Evolutionary conservation across 2,329 filamentous ascomycete species (phyloP).

Genomic region (Podosphaera aphanis): DNA sequence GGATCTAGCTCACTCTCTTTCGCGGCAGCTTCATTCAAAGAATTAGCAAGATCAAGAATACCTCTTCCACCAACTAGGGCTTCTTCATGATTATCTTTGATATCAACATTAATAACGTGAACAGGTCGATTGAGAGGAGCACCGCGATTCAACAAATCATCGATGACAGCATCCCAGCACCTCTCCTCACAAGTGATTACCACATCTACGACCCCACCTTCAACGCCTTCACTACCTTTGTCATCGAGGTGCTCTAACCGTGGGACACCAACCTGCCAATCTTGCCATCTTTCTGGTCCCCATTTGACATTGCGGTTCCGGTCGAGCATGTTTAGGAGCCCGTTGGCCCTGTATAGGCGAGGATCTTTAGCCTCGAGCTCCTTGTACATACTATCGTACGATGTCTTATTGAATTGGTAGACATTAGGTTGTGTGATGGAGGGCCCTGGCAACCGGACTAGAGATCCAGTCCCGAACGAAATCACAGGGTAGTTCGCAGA

Average conservation of each 20-base stretch:
- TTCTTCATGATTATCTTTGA: conserved; percentile 95
- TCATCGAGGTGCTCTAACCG: conserved; percentile 54
- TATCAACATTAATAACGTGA: conserved; percentile 95
- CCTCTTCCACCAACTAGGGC: conserved; percentile 73
- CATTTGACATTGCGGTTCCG: conserved; percentile 82
- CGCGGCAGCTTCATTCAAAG: conserved; percentile 55
- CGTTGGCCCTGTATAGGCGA: conserved; percentile 73
- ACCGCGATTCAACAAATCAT: conserved; percentile 72
- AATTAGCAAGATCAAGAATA: conserved; percentile 75
- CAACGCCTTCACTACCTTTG: conserved; percentile 56
- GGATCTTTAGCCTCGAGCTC: conserved; percentile 72
- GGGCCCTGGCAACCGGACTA: conserved; percentile 79
- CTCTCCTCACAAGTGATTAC: conserved; percentile 95
- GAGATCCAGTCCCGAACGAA: conserved; percentile 86
- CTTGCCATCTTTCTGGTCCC: conserved; percentile 92
- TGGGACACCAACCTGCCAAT: conserved; percentile 77
- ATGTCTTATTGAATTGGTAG: conserved; percentile 93
- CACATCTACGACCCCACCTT: conserved; percentile 74
- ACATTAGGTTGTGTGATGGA: conserved; percentile 86
- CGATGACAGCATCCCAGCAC: conserved; percentile 93
- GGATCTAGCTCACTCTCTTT: conserved; percentile 47
- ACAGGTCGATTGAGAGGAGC: conserved; percentile 76
- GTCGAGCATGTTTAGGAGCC: conserved; percentile 84
- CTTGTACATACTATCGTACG: conserved; percentile 83
- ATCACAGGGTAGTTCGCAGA: conserved; percentile 81